Evolutionary conservation across 2,329 filamentous ascomycete genomes (phyloP).

Genomic region (Colletotrichum aenigma): DNA sequence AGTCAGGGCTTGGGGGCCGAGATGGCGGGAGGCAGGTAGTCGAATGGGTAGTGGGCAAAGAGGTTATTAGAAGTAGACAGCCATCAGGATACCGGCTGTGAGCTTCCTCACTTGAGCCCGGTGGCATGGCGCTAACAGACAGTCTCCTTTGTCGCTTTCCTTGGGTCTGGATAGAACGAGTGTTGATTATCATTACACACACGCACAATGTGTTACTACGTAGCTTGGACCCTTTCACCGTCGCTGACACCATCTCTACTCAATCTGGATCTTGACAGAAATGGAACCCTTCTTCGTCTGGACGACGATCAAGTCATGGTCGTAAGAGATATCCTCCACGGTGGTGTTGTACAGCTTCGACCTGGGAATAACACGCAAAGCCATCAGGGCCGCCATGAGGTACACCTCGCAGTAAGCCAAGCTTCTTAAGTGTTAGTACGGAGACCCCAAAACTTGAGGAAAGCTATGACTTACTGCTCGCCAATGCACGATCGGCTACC

Average conservation of each 20-base stretch:
- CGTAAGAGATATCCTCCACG: conserved; percentile 30
- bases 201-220: background rate
- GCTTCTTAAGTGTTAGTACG: conserved; percentile 16
- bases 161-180: background rate
- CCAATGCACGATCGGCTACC: conserved; percentile 23
- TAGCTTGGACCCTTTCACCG: background rate
- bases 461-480: conserved; percentile 21
- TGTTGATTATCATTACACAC: background rate
- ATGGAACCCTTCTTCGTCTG: conserved; percentile 21
- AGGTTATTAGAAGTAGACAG: background rate
- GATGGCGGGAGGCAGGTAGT: background rate
- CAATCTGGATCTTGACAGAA: conserved; percentile 10
- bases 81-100: background rate
- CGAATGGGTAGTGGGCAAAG: background rate
- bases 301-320: conserved; percentile 29
- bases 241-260: background rate
- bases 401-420: conserved; percentile 34
- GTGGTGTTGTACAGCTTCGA: conserved; percentile 31
- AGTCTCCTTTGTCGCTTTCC: background rate
- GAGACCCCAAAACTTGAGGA: background rate
- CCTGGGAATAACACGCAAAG: conserved; percentile 30
- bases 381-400: conserved; percentile 26
- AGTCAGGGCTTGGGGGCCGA: background rate
- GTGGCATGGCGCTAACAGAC: background rate
- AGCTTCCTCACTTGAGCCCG: background rate